These are phyloP conservation scores for Xylona heveae DNA, from an alignment of 495 filamentous ascomycete genomes.

Conservation along the genomic window DNA sequence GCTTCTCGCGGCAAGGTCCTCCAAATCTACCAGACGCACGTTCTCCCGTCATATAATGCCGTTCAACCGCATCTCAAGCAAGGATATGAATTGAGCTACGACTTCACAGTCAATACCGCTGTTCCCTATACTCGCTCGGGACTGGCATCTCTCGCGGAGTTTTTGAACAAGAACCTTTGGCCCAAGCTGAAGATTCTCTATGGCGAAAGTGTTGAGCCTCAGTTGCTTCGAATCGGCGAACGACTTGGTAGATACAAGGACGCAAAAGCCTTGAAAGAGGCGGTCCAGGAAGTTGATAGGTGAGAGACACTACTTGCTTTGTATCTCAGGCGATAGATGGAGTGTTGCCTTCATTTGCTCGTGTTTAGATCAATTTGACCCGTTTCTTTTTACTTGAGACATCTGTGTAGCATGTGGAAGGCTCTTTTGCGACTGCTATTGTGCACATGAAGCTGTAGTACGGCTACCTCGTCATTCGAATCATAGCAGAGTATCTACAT, in stretches of 20 bases:
- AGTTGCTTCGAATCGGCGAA: constrained; percentile 79
- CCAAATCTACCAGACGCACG: constrained; percentile 43
- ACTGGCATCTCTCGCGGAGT: constrained; percentile 41
- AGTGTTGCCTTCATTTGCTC: too few relatives aligned
- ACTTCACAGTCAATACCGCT: constrained; percentile 45
- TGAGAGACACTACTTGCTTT: constrained; percentile 13
- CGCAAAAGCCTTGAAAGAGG: constrained; percentile 34
- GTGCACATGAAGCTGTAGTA: too few relatives aligned
- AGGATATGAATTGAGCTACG: constrained; percentile 40
- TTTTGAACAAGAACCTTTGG: constrained; percentile 55
- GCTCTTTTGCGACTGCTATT: too few relatives aligned
- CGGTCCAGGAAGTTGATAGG: constrained; percentile 32
- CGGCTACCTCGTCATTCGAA: too few relatives aligned
- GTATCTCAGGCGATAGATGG: too few relatives aligned
- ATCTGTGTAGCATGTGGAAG: too few relatives aligned
- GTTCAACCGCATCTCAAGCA: constrained; percentile 53
- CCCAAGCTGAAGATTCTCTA: constrained; percentile 62
- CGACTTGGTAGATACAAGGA: constrained; percentile 68
- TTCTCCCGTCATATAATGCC: constrained; percentile 55
- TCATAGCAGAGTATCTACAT: too few relatives aligned
- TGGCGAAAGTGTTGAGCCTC: constrained; percentile 81
- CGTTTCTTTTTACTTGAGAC: too few relatives aligned
- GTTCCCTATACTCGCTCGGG: constrained; percentile 50
- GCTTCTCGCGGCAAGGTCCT: constrained; percentile 34
- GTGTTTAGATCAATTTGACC: too few relatives aligned